Percentiles rank a stretch among this genome's conserved stretches.
Evolutionary conservation across 345 rosid species (phyloP).

Genomic region (Citrus inodora): DNA sequence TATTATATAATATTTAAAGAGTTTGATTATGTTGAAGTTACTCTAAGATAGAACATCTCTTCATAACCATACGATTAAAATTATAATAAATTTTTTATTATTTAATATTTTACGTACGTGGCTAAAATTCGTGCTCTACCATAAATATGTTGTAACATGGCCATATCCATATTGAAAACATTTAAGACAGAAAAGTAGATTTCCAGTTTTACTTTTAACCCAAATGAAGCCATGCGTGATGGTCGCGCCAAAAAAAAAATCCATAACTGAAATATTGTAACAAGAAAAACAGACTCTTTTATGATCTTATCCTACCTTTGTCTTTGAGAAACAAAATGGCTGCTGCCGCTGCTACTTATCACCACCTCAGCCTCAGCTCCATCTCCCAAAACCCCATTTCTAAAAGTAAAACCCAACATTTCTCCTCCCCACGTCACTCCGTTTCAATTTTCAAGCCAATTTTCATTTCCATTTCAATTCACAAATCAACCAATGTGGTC

Average conservation of each 20-base stretch:
- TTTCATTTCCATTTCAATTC: slow-evolving; percentile 21
- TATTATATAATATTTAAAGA: no score
- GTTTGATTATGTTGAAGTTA: accelerated
- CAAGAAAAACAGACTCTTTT: background rate
- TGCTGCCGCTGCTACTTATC: slow-evolving; percentile 7
- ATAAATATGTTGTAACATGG: accelerated
- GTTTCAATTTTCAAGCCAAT: slow-evolving; percentile 12
- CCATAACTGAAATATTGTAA: background rate
- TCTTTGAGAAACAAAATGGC: slow-evolving; percentile 20
- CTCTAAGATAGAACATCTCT: accelerated
- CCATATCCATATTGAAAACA: no score
- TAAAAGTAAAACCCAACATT: background rate
- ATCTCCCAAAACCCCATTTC: slow-evolving; percentile 15
- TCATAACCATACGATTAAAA: accelerated
- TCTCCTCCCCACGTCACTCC: background rate
- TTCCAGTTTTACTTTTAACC: no score
- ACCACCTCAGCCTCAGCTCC: slow-evolving; percentile 17
- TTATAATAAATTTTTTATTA: no score
- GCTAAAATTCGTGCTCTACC: accelerated
- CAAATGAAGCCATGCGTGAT: no score
- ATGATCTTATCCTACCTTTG: background rate
- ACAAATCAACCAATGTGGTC: slow-evolving; percentile 6
- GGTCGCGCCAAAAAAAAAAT: no score
- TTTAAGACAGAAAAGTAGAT: no score
- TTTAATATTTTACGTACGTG: accelerated